Percentiles rank a stretch among this genome's conserved stretches.
phyloP scores from a whole-genome alignment of 345 rosid genomes.

The Schrenkiella parvula region DNA sequence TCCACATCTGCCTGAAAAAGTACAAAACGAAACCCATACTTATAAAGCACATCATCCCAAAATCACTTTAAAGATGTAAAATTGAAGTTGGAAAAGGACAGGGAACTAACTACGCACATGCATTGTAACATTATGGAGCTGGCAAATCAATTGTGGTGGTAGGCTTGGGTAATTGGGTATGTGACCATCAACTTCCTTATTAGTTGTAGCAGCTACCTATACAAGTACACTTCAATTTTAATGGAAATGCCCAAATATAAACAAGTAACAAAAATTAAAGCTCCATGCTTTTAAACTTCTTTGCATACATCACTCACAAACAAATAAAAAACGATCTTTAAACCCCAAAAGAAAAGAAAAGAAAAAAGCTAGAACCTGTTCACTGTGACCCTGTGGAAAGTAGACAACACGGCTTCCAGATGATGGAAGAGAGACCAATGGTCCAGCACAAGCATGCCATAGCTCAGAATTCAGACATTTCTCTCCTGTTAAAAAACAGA shows the following conservation, averaged over 20 bases:
- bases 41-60: conserved; percentile 6
- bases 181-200: conserved; percentile 56
- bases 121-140: conserved; percentile 66
- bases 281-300: conserved; percentile 19
- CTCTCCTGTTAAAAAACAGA: conserved; percentile 35
- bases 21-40: conserved; percentile 18
- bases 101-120: conserved; percentile 46
- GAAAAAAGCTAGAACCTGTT: conserved; percentile 38
- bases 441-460: conserved; percentile 73
- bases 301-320: background rate
- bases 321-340: background rate
- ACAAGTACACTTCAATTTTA: conserved; percentile 36
- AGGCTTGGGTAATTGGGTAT: conserved; percentile 62
- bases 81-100: conserved; percentile 24
- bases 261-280: background rate
- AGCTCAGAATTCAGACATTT: conserved; percentile 60
- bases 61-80: background rate
- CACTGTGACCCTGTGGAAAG: conserved; percentile 61
- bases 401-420: conserved; percentile 51
- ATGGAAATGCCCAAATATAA: conserved; percentile 21
- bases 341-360: background rate
- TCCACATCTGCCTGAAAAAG: conserved; percentile 51
- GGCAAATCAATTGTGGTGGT: conserved; percentile 60
- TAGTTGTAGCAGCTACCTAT: conserved; percentile 66
- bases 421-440: conserved; percentile 54